phyloP scores from a whole-genome alignment of 2,329 filamentous ascomycete genomes.

The Talaromyces atroroseus region DNA sequence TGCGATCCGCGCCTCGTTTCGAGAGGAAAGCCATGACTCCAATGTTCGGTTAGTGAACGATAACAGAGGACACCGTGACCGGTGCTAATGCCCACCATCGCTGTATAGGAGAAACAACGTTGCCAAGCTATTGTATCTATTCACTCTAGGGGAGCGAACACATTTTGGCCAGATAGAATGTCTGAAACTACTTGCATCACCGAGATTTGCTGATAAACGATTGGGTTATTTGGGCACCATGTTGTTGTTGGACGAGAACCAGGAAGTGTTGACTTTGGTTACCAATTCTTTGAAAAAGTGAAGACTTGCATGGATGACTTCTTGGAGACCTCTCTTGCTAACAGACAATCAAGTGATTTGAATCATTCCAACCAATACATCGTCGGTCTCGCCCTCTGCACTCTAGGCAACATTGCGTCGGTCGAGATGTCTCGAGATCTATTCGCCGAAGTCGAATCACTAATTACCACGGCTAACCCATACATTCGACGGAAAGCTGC shows the following conservation, averaged over 20 bases:
- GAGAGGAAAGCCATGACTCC: slow-evolving; percentile 91
- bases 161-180: slow-evolving; percentile 99
- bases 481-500: slow-evolving; percentile 97
- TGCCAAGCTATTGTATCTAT: slow-evolving; percentile 94
- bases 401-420: slow-evolving; percentile 94
- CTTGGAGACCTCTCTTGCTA: slow-evolving; percentile 23
- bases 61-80: neutral
- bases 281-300: slow-evolving; percentile 98
- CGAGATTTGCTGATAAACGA: slow-evolving; percentile 95
- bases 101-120: slow-evolving; percentile 86
- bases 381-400: slow-evolving; percentile 91
- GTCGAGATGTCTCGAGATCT: slow-evolving; percentile 97
- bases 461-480: slow-evolving; percentile 90
- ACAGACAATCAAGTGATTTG: slow-evolving; percentile 63
- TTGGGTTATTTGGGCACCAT: slow-evolving; percentile 94
- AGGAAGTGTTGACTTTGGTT: slow-evolving; percentile 93
- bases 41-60: slow-evolving; percentile 66
- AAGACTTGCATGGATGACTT: slow-evolving; percentile 17
- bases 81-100: slow-evolving; percentile 18
- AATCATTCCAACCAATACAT: slow-evolving; percentile 98
- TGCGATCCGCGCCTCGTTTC: slow-evolving; percentile 92
- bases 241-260: slow-evolving; percentile 93
- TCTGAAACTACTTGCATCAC: slow-evolving; percentile 91
- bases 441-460: slow-evolving; percentile 89
- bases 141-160: slow-evolving; percentile 92